Evolutionary conservation across 768 basidiomycete genomes (phyloP).

Genomic region (Russula griseocarnosa): DNA sequence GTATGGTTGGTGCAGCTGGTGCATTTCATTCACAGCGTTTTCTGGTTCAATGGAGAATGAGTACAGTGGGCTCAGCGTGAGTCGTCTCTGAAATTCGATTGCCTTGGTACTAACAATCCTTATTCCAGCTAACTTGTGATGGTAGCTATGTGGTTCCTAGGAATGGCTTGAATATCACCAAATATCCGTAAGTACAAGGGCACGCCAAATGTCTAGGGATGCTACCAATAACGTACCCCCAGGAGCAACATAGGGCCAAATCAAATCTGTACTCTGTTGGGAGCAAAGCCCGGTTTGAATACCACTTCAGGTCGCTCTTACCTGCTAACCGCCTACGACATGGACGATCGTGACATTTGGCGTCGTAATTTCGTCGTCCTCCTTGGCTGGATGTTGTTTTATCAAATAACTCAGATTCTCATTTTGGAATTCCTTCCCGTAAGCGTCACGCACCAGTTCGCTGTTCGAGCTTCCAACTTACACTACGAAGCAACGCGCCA

Average conservation of each 20-base stretch:
- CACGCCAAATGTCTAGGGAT: slow-evolving; percentile 18
- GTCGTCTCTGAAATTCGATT: slow-evolving; percentile 26
- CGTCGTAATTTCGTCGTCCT: slow-evolving; percentile 65
- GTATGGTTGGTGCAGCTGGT: not conserved
- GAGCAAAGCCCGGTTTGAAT: slow-evolving; percentile 54
- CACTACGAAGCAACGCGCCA: slow-evolving; percentile 17
- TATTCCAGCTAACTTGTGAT: slow-evolving; percentile 54
- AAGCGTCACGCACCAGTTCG: slow-evolving; percentile 28
- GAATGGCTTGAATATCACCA: slow-evolving; percentile 50
- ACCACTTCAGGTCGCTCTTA: slow-evolving; percentile 59
- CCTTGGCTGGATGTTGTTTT: slow-evolving; percentile 64
- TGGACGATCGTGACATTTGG: slow-evolving; percentile 55
- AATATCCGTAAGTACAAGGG: slow-evolving; percentile 54
- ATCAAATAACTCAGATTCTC: slow-evolving; percentile 65
- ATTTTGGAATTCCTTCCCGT: slow-evolving; percentile 64
- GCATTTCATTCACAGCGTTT: slow-evolving; percentile 47
- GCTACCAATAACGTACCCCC: not conserved
- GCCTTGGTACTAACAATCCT: slow-evolving; percentile 16
- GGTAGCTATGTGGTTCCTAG: slow-evolving; percentile 63
- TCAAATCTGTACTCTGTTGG: slow-evolving; percentile 75
- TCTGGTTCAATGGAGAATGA: slow-evolving; percentile 82
- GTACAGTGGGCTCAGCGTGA: slow-evolving; percentile 63
- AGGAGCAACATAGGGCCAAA: slow-evolving; percentile 52
- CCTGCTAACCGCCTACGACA: slow-evolving; percentile 50
- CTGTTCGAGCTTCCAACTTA: not conserved